phyloP scores from a whole-genome alignment of 2,329 filamentous ascomycete species.

The Scedosporium aurantiacum region DNA sequence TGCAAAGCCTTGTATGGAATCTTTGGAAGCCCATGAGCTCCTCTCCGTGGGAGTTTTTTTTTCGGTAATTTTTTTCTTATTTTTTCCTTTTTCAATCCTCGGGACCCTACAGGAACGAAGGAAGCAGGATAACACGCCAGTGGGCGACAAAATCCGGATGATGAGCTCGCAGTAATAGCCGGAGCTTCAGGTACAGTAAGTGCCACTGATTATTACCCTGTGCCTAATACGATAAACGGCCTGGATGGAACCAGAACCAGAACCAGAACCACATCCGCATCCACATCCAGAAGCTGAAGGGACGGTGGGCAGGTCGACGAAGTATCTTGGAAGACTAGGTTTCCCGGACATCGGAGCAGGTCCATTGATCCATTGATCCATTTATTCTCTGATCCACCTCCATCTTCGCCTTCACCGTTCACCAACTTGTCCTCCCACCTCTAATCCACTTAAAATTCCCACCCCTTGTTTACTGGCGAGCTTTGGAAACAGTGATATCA shows the following conservation, averaged over 20 bases:
- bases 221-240: neutral
- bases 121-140: neutral
- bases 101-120: neutral
- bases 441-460: neutral
- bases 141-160: neutral
- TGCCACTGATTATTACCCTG: neutral
- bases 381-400: neutral
- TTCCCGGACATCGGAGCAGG: no score
- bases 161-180: neutral
- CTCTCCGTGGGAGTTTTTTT: neutral
- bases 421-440: neutral
- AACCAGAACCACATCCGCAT: neutral
- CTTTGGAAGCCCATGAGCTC: neutral
- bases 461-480: neutral
- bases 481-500: neutral
- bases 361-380: neutral
- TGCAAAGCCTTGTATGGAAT: neutral
- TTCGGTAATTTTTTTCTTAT: no score
- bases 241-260: neutral
- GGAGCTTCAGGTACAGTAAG: conserved; percentile 1
- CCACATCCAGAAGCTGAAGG: neutral
- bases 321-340: no score
- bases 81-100: no score
- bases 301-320: neutral
- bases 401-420: neutral